Conservation (phyloP, 2,329 filamentous ascomycete genomes). For the Aspergillus intermedius region DNA sequence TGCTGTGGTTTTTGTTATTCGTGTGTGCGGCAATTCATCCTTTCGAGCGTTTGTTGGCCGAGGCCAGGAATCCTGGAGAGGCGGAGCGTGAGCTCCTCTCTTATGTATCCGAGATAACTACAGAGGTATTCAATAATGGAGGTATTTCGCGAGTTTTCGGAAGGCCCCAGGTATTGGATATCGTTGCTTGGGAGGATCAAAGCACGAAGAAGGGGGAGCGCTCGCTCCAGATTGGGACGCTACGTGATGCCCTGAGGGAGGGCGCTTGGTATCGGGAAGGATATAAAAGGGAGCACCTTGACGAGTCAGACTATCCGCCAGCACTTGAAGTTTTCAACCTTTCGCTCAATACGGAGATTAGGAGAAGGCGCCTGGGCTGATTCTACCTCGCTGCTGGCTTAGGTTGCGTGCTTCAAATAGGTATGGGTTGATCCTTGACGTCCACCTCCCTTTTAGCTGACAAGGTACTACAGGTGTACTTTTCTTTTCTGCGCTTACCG, state of each 20-base stretch:
- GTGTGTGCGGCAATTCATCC: conserved; percentile 39
- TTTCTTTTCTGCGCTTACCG: conserved; percentile 25
- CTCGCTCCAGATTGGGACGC: conserved; percentile 17
- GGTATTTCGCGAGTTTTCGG: conserved; percentile 33
- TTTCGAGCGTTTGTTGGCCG: conserved; percentile 42
- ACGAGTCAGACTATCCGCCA: conserved; percentile 11
- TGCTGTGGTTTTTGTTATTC: conserved; percentile 38
- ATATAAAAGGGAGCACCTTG: not conserved
- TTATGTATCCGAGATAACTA: conserved; percentile 42
- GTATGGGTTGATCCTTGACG: conserved; percentile 10
- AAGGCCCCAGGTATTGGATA: conserved; percentile 27
- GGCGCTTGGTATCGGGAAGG: conserved; percentile 15
- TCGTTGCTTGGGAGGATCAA: conserved; percentile 39
- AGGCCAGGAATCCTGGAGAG: conserved; percentile 35
- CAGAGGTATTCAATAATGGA: conserved; percentile 41
- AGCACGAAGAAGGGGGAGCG: conserved; percentile 25
- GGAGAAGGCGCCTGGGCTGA: conserved; percentile 20
- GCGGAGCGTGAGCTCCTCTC: conserved; percentile 42
- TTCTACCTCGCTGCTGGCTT: conserved; percentile 23
- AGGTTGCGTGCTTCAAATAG: conserved; percentile 22
- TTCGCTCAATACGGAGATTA: conserved; percentile 32
- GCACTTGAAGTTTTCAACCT: conserved; percentile 29
- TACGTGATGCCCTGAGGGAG: conserved; percentile 19
- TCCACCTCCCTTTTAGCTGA: not conserved
- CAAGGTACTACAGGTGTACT: conserved; percentile 15